Conservation (phyloP, 2,329 filamentous ascomycete genomes). For the Helminthosporium solani region DNA sequence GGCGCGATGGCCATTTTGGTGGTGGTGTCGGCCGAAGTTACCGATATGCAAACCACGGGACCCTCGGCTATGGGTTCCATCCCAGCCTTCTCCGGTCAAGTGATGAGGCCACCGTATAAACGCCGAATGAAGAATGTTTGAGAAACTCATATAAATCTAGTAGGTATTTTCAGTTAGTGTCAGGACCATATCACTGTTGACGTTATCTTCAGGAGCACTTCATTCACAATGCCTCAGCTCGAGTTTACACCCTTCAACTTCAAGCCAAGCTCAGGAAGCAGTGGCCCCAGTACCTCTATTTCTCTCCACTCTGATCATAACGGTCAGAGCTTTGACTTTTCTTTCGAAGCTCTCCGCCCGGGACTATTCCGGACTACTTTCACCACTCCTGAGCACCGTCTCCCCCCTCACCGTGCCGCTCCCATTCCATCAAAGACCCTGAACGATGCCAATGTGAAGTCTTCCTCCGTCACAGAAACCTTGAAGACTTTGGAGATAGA, state of each 20-base stretch:
- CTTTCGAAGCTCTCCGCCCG: constrained; percentile 61
- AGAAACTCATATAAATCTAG: neutral
- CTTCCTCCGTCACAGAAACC: constrained; percentile 33
- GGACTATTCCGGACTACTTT: constrained; percentile 71
- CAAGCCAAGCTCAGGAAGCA: constrained; percentile 26
- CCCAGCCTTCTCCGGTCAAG: neutral
- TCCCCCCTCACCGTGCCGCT: constrained; percentile 66
- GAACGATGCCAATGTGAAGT: constrained; percentile 27
- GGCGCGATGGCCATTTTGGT: constrained; percentile 5
- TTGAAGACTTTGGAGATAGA: constrained; percentile 51
- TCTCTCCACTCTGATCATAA: constrained; percentile 35
- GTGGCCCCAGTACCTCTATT: constrained; percentile 29
- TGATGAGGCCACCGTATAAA: neutral
- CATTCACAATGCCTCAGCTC: constrained; percentile 50
- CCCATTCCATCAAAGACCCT: constrained; percentile 47
- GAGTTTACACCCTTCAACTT: constrained; percentile 47
- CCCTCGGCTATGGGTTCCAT: neutral
- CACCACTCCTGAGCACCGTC: constrained; percentile 59
- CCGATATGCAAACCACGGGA: constrained; percentile 11
- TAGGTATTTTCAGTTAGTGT: neutral
- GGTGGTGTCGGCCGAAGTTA: constrained; percentile 22
- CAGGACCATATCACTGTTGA: neutral
- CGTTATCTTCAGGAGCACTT: neutral
- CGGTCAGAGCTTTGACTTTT: constrained; percentile 52
- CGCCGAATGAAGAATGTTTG: neutral